Percentiles rank a stretch among this genome's conserved stretches.
Evolutionary conservation across 352 stramenopile genomes (phyloP).

Genomic region (Thalassiosira allenii): DNA sequence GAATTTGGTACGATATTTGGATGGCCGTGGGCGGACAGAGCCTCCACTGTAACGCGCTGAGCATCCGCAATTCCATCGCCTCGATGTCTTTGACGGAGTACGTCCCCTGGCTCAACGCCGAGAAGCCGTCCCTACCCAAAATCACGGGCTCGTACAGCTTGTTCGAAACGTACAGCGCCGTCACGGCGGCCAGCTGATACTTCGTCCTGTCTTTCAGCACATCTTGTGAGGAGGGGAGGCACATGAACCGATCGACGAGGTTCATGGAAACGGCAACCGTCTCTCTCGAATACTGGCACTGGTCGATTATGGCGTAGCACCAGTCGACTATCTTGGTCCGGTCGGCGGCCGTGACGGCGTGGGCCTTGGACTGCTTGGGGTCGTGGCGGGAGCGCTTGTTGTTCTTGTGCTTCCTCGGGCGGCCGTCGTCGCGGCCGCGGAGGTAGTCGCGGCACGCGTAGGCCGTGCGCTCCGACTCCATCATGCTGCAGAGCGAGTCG

Average conservation of each 20-base stretch:
- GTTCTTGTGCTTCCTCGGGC: background rate
- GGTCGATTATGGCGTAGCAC: slow-evolving; percentile 64
- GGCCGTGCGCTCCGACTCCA: background rate
- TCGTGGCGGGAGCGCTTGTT: background rate
- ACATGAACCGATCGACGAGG: slow-evolving; percentile 68
- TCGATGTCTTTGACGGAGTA: slow-evolving; percentile 65
- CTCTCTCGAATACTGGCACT: slow-evolving; percentile 61
- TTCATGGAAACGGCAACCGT: slow-evolving; percentile 64
- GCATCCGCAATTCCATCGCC: slow-evolving; percentile 59
- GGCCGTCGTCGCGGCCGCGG: background rate
- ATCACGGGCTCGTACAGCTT: slow-evolving; percentile 42
- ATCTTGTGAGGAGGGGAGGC: background rate
- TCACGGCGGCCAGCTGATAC: slow-evolving; percentile 37
- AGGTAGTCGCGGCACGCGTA: background rate
- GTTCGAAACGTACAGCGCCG: slow-evolving; percentile 51
- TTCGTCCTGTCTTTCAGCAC: background rate
- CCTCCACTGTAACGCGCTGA: slow-evolving; percentile 60
- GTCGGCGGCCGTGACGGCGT: slow-evolving; percentile 9
- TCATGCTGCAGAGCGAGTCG: too few relatives aligned
- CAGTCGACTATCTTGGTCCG: slow-evolving; percentile 59
- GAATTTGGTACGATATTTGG: slow-evolving; percentile 28
- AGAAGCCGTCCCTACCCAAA: slow-evolving; percentile 54
- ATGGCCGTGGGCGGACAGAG: slow-evolving; percentile 63
- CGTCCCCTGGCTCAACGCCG: slow-evolving; percentile 46
- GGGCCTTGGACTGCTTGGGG: background rate